A percentile compares a stretch with the other conserved stretches of the same genome.
phyloP scores from a whole-genome alignment of 2,329 filamentous ascomycete genomes.

The Pyrenochaeta sp. region DNA sequence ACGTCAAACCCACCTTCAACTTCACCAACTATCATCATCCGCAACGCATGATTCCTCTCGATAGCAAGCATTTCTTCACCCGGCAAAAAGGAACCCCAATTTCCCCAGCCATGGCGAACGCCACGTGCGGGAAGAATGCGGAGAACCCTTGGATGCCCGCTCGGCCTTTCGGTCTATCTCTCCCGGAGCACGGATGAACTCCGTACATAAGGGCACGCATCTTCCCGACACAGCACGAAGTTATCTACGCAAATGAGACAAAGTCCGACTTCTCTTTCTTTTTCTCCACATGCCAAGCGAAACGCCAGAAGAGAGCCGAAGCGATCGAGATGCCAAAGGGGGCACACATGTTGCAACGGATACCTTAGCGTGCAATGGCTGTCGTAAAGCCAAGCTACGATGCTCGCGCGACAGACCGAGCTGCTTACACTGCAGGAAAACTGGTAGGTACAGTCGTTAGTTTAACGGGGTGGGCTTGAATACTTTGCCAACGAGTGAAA shows the following conservation, averaged over 20 bases:
- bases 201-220: constrained; percentile 4
- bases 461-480: background rate
- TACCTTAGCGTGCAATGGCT: constrained; percentile 24
- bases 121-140: background rate
- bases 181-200: constrained; percentile 12
- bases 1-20: too few relatives aligned
- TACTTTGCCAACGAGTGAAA: too few relatives aligned
- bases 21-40: too few relatives aligned
- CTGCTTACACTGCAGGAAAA: constrained; percentile 25
- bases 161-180: constrained; percentile 9
- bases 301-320: constrained; percentile 7
- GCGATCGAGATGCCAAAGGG: constrained; percentile 10
- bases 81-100: too few relatives aligned
- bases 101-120: too few relatives aligned
- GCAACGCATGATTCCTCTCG: too few relatives aligned
- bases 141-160: constrained; percentile 2
- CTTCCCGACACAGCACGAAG: background rate
- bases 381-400: constrained; percentile 24
- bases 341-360: background rate
- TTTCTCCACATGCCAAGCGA: constrained; percentile 12
- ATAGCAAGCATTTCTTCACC: too few relatives aligned
- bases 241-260: too few relatives aligned
- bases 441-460: constrained; percentile 8
- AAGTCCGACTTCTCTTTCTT: too few relatives aligned
- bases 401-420: constrained; percentile 23